phyloP scores from a whole-genome alignment of 768 basidiomycete species.

The Auriscalpium microsporum region DNA sequence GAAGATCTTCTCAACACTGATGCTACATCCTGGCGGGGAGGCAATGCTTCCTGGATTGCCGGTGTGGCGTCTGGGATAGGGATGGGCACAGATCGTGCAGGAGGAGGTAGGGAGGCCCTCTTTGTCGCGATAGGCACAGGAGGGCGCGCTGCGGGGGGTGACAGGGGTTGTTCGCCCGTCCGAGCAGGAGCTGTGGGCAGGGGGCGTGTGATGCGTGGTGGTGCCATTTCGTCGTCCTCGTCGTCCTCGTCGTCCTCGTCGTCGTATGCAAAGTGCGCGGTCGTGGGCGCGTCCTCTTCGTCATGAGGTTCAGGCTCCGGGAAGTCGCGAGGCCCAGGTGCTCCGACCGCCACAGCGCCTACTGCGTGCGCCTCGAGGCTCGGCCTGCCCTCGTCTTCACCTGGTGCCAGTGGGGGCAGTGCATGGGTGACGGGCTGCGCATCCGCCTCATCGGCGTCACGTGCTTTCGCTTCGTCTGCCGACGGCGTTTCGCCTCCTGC shows the following conservation, averaged over 20 bases:
- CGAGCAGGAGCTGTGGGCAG: conserved; percentile 27
- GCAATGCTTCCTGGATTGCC: neutral
- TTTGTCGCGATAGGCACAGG: neutral
- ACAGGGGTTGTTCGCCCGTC: conserved; percentile 15
- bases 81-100: neutral
- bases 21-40: neutral
- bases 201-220: conserved; percentile 24
- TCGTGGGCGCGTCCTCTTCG: neutral
- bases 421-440: neutral
- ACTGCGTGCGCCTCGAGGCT: neutral
- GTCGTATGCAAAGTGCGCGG: conserved; percentile 5
- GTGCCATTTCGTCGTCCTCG: conserved; percentile 23
- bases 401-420: neutral
- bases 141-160: neutral
- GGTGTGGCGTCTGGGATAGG: neutral
- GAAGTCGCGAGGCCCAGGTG: too few species aligned
- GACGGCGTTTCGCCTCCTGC: neutral
- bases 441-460: conserved; percentile 9
- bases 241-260: conserved; percentile 19
- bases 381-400: conserved; percentile 1
- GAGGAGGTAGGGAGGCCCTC: conserved; percentile 8
- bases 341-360: too few species aligned
- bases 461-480: conserved; percentile 1
- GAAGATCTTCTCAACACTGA: neutral
- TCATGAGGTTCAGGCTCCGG: neutral